These are phyloP conservation scores for Camellia oleifera DNA, from an alignment of 179 eudicot genomes.

Conservation along the genomic window DNA sequence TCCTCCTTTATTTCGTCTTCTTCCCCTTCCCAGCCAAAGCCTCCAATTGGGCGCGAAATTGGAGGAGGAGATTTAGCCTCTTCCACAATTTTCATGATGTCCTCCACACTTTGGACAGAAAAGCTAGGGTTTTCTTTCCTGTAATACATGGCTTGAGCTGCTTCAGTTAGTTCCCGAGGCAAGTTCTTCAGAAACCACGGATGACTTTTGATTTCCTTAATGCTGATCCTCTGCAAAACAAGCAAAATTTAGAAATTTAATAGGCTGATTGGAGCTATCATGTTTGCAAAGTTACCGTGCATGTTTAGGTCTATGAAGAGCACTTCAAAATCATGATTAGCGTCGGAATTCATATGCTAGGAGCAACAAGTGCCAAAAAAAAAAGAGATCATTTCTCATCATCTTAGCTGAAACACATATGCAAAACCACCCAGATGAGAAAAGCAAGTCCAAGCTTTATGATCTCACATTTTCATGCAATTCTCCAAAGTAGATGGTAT, in stretches of 20 bases:
- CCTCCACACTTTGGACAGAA: conserved; percentile 38
- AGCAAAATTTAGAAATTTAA: not conserved
- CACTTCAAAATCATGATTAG: not conserved
- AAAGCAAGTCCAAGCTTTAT: not conserved
- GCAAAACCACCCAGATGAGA: not conserved
- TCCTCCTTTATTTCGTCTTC: conserved; percentile 27
- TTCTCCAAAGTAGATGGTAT: not conserved
- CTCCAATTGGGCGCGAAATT: conserved; percentile 24
- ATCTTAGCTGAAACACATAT: too few species aligned
- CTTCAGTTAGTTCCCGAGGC: conserved; percentile 41
- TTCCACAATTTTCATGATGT: conserved; percentile 41
- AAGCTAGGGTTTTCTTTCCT: conserved; percentile 37
- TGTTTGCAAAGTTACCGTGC: not conserved
- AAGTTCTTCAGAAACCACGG: conserved; percentile 49
- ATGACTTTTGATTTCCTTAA: conserved; percentile 41
- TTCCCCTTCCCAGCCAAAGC: conserved; percentile 39
- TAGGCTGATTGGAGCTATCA: not conserved
- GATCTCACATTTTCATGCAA: not conserved
- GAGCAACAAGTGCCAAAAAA: not conserved
- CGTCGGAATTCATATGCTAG: conserved; percentile 8
- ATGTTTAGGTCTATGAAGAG: not conserved
- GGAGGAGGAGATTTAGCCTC: conserved; percentile 41
- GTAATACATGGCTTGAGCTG: conserved; percentile 37
- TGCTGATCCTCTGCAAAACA: conserved; percentile 34
- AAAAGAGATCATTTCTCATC: not conserved